Conservation (phyloP, 306 rosid genomes). For the Acacia acuminata region DNA sequence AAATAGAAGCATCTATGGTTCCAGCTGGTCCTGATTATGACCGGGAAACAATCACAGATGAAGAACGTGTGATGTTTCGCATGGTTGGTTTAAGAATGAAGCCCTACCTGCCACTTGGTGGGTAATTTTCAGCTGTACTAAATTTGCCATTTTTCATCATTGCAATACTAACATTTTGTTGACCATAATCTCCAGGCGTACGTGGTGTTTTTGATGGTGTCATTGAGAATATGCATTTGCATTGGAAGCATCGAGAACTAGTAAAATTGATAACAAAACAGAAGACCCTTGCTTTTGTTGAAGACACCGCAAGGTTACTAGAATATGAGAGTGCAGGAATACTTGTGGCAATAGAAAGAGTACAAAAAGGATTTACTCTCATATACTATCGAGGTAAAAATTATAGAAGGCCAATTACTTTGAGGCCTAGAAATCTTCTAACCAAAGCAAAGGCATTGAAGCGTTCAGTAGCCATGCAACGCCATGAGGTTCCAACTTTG, state of each 20-base stretch:
- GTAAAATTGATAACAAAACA: constrained; percentile 88
- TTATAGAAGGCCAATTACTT: constrained; percentile 68
- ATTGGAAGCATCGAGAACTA: constrained; percentile 92
- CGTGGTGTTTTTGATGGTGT: constrained; percentile 89
- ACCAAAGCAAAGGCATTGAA: constrained; percentile 88
- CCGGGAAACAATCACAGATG: constrained; percentile 91
- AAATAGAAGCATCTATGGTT: constrained; percentile 76
- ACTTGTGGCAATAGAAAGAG: constrained; percentile 81
- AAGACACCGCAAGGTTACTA: constrained; percentile 86
- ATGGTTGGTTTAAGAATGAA: constrained; percentile 87
- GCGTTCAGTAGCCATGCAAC: constrained; percentile 86
- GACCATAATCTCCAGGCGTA: constrained; percentile 59
- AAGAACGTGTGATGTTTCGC: constrained; percentile 87
- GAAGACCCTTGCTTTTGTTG: constrained; percentile 77
- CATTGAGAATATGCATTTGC: constrained; percentile 94
- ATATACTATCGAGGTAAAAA: constrained; percentile 93
- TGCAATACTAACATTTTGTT: constrained; percentile 32
- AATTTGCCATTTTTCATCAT: constrained; percentile 25
- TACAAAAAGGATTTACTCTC: constrained; percentile 82
- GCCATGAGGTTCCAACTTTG: constrained; percentile 68
- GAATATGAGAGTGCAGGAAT: constrained; percentile 90
- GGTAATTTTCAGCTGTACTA: constrained; percentile 34
- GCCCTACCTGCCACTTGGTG: constrained; percentile 85
- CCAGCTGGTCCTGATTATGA: constrained; percentile 80
- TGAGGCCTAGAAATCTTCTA: constrained; percentile 83